phyloP scores from a whole-genome alignment of 192 early-diverging fungal species.

The Backusella tuberculispora region DNA sequence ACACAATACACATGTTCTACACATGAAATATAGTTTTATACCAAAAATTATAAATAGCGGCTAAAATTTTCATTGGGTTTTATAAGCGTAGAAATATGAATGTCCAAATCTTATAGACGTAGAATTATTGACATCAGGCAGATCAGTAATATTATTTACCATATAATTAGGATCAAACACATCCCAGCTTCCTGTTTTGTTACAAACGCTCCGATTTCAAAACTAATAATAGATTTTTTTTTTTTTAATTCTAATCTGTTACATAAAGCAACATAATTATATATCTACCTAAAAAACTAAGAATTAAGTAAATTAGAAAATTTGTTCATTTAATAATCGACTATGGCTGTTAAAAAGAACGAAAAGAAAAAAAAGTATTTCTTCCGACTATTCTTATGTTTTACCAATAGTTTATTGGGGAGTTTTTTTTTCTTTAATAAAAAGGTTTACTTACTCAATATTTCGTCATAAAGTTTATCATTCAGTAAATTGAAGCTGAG shows the following conservation, averaged over 20 bases:
- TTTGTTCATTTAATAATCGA: background rate
- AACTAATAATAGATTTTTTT: constrained; percentile 10
- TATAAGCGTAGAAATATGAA: background rate
- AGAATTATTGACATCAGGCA: background rate
- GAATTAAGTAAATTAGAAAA: background rate
- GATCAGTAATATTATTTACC: background rate
- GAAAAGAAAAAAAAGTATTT: background rate
- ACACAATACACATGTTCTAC: background rate
- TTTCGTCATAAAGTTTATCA: constrained; percentile 4
- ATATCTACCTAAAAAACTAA: background rate
- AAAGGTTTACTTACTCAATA: background rate
- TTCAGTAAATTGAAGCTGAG: constrained; percentile 1
- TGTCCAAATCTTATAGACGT: background rate
- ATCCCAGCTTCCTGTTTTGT: background rate
- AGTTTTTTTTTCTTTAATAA: background rate
- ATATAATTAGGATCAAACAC: background rate
- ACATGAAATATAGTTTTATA: constrained; percentile 5
- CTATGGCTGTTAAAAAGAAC: background rate
- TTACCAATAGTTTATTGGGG: background rate
- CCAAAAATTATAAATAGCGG: constrained; percentile 5
- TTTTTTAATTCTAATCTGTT: background rate
- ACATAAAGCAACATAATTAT: background rate
- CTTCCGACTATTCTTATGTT: background rate
- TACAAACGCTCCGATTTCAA: constrained; percentile 3
- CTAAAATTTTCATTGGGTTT: background rate